Conservation (phyloP, 352 stramenopile genomes). For the Phytophthora foliorum region DNA sequence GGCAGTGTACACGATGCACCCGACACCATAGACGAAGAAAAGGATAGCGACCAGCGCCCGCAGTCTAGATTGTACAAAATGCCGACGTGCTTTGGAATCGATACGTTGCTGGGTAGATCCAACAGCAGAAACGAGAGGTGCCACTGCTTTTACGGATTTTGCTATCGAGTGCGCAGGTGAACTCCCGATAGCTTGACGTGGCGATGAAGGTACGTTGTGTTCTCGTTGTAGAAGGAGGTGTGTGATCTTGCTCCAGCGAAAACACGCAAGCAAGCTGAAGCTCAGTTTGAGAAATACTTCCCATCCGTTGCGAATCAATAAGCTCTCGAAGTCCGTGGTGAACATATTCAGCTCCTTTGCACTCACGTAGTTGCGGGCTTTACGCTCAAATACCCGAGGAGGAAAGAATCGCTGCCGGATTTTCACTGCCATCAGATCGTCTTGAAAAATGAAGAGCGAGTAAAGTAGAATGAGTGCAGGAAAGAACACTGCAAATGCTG, state of each 20-base stretch:
- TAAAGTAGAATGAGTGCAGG: slow-evolving; percentile 42
- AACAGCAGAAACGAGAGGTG: slow-evolving; percentile 5
- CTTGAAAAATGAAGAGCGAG: slow-evolving; percentile 41
- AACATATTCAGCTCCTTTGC: slow-evolving; percentile 49
- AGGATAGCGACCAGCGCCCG: slow-evolving; percentile 26
- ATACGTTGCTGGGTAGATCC: background rate
- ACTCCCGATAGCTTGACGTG: background rate
- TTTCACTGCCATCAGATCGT: slow-evolving; percentile 40
- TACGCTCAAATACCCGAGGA: slow-evolving; percentile 43
- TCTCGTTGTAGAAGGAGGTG: slow-evolving; percentile 22
- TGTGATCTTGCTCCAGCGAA: slow-evolving; percentile 38
- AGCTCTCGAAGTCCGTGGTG: slow-evolving; percentile 38
- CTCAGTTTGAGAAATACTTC: slow-evolving; percentile 41
- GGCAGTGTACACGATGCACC: slow-evolving; percentile 30
- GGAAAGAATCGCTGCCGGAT: slow-evolving; percentile 54
- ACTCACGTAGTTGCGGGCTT: slow-evolving; percentile 42
- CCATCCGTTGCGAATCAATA: slow-evolving; percentile 23
- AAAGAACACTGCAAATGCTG: slow-evolving; percentile 50
- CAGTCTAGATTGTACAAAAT: slow-evolving; percentile 14
- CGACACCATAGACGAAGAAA: slow-evolving; percentile 40
- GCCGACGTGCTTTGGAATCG: background rate
- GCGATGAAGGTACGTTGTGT: background rate
- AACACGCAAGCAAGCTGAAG: slow-evolving; percentile 49
- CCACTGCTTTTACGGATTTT: slow-evolving; percentile 8
- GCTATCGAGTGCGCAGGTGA: background rate